Base-by-base conservation (phyloP, 2,329 filamentous ascomycete genomes). In the Xylaria digitata region DNA sequence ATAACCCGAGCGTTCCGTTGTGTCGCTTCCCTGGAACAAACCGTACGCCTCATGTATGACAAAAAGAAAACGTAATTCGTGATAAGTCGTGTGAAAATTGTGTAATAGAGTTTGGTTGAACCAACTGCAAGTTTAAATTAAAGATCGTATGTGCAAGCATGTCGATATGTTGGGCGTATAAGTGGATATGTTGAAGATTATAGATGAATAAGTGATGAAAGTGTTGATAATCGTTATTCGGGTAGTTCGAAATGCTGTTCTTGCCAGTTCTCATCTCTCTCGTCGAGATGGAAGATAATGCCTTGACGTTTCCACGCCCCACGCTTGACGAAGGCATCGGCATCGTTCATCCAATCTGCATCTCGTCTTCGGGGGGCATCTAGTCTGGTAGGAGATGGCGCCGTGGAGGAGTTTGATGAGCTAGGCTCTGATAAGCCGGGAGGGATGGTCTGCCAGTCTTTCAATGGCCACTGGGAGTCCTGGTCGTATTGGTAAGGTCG, bases 271-370 rank as follows among this genome's bases (percentile, higher is more conserved):
- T 75, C 69, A 2, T 71, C 70, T 1, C 70, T 50, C 3, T 71
- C 59, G 49, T 73, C 73, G 43, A 77, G 73, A 15, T 75, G 70
- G 68, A 78, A 78, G 50, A 78, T 74, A 46, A 78, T 77, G 30
- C 77, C 77, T 21, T 73, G 70, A 17, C 77, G 75, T 66, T 78
- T 78, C 77, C 77, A 78, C 1, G 73, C 73, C 2, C 77, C 77
- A 8, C 76, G 73, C 67, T 77, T 77, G 48, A 78, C 67, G 60
- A 75, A 72, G 54, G 69, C 70, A 37, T 77, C 73, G 21, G 66
- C 58, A 9, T 74, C 74, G 26, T 73, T 63, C 71, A 74, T 75
- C 73, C 72, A 75, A 5, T 74, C 68, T 4, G 72, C 74, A 8
- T 73, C 75, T 17, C 75, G 73, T 45, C 75, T 67, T 11, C 70